Evolutionary conservation across 2,329 filamentous ascomycete genomes (phyloP), one percentile per base, ranked within the genome.

Genomic region (Rhynchosporium agropyri): DNA sequence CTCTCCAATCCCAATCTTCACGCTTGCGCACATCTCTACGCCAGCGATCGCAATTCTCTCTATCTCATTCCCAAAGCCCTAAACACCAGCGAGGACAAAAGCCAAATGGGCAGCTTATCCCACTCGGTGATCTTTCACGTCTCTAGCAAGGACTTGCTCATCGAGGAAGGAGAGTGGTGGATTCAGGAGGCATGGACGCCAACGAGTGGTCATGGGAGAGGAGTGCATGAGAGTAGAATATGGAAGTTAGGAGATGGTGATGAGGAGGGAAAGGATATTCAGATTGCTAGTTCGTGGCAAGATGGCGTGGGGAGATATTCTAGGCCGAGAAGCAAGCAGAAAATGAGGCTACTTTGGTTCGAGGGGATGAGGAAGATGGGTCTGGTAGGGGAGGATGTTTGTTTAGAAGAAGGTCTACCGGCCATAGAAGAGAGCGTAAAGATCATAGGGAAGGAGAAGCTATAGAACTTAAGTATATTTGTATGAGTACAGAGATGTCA

Each of bases 11-110:
- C 81, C 38, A 86, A 86, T 66, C 71, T 86, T 20, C 83, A 85
- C 66, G 79, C 82, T 0, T 83, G 81, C 67, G 83, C 82, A 3
- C 84, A 86, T 71, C 74, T 85, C 49, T 86, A 84, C 68, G 80
- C 83, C 0, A 82, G 80, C 40, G 84, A 85, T 67, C 78, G 80
- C 29, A 85, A 85, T 62, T 81, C 80, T 20, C 73, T 85, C 12
- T 80, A 81, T 71, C 72, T 84, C 50, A 77, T 84, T 2, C 76
- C 80, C 2, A 81, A 81, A 28, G 79, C 82, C 15, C 70, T 81
- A n/a, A 78, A 78, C 0, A 72, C 79, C 29, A 75, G 74, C 29
- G 72, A 76, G 43, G 65, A 72, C 6, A 78, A 75, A 63, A 74
- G 70, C 0, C 75, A 76, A 28, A 80, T 83, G 76, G 78, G 77